Base-by-base conservation (phyloP, 306 rosid species). In the Astragalus membranaceus region DNA sequence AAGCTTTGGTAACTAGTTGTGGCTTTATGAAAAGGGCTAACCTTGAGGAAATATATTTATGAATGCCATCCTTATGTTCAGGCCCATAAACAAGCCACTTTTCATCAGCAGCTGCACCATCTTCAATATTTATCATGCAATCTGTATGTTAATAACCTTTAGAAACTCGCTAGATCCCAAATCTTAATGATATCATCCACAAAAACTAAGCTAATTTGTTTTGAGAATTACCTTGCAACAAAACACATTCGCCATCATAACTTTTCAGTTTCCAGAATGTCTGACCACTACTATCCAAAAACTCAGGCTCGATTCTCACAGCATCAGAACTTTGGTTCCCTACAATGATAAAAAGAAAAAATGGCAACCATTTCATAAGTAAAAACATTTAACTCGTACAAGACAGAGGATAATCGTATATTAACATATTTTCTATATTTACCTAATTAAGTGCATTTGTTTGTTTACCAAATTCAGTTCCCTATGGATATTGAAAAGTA, bases 181-280 rank as follows among this genome's bases (percentile, higher is more conserved):
- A 64, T 44, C 59, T 51, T 5, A 59, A 49, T 4, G n/a, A 7
- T 36, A 42, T 60, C 53, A 69, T 15, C 10, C 35, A 30, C 14
- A 64, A 66, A 49, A 51, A 4, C 12, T 17, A 70, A 64, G 33
- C 6, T 13, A 54, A 14, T 15, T 46, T 30, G 37, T 36, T 29
- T 57, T 29, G 42, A 75, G 41, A 70, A 48, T 48, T 75, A 82
- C 86, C 86, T 82, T 79, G 86, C 78, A 82, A 20, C 69, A 82
- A 37, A 44, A 75, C 41, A 61, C 12, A 2, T 51, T 79, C 76
- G 32, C 6, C 70, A 6, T 41, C 6, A 15, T 60, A 75, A 57
- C 79, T 60, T 46, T 13, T 42, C 0, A 82, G 26, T 72, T 76
- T 72, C 86, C 86, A 82, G 44, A 82, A 79, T 11, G 35, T 44